Evolutionary conservation across 2,329 filamentous ascomycete species (phyloP), one percentile per base, ranked within the genome.

Genomic region (Paecilomyces variotii): DNA sequence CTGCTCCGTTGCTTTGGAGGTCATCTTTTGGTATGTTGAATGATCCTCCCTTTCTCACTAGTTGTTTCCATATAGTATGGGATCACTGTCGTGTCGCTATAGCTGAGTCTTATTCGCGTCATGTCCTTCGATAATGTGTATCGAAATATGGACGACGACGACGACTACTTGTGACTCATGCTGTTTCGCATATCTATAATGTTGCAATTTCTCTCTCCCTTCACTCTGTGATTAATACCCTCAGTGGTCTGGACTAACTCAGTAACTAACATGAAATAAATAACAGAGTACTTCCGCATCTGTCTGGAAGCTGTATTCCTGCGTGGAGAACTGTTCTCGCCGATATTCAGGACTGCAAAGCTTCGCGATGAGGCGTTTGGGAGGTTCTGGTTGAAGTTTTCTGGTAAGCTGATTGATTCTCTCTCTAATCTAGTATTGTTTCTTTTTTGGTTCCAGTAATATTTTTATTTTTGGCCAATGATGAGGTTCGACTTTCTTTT

Each of bases 291-390:
- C 34, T 52, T 69, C 3, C 59, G 62, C 25, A 68, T 72, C 34
- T 67, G 71, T 24, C 30, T 68, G 10, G 73, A 74, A 57, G 67
- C 68, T 1, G 61, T 75, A 10, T 70, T 76, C 28, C 57, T 63
- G 25, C 64, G 65, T 1, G 73, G 73, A 14, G 65, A 74, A 55
- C 32, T 73, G 24, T 65, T 75, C n/a, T 69, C 72, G 1, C 72
- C 72, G 1, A 57, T 76, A 19, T 60, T 70, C 1, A 67, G 70
- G 11, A 61, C 68, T 2, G 56, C 57, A 7, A 63, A 66, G 61
- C 64, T 77, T 6, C 69, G 73, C 24, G 72, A 75, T 54, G 73
- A 77, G 59, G 69, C 73, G 6, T 77, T 77, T 62, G 70, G 71
- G 14, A 67, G 65, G 19, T 77, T 76, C 63, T 78, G 75, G 75